These are phyloP conservation scores for Aspergillus piperis DNA, from an alignment of 2,329 filamentous ascomycete genomes.

Conservation along the genomic window DNA sequence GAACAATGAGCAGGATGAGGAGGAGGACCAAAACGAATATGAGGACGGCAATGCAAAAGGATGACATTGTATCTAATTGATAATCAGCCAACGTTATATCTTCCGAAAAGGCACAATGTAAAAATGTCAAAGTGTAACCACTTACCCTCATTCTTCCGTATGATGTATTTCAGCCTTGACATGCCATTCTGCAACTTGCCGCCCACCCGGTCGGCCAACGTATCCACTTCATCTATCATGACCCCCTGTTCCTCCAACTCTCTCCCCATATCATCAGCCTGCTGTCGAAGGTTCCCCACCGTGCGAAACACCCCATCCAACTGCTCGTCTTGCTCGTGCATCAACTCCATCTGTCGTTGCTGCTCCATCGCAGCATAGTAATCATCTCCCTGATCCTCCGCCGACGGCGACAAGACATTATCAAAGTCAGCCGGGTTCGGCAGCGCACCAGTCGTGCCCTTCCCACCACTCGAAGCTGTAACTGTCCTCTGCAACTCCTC, in stretches of 20 bases:
- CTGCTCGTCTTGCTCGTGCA: conserved; percentile 92
- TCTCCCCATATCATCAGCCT: conserved; percentile 93
- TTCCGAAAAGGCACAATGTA: background rate
- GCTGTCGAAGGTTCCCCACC: conserved; percentile 83
- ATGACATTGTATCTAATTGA: conserved; percentile 66
- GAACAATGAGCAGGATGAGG: conserved; percentile 72
- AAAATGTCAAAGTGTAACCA: conserved; percentile 26
- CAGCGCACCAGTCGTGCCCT: conserved; percentile 41
- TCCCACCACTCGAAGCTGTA: conserved; percentile 35
- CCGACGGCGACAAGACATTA: conserved; percentile 37
- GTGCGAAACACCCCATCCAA: conserved; percentile 91
- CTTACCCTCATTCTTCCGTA: conserved; percentile 85
- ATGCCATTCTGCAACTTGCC: conserved; percentile 83
- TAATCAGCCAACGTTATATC: conserved; percentile 27
- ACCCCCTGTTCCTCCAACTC: conserved; percentile 94
- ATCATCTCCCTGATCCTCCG: conserved; percentile 56
- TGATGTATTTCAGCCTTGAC: conserved; percentile 80
- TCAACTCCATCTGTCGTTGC: conserved; percentile 84
- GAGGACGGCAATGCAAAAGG: conserved; percentile 86
- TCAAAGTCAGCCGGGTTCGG: conserved; percentile 63
- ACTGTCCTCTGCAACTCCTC: conserved; percentile 70
- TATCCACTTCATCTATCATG: conserved; percentile 83
- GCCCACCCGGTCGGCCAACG: conserved; percentile 80
- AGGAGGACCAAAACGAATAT: conserved; percentile 87
- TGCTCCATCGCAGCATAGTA: conserved; percentile 84